Conservation (phyloP, 352 stramenopile species). For the Nothophytophthora sp. region DNA sequence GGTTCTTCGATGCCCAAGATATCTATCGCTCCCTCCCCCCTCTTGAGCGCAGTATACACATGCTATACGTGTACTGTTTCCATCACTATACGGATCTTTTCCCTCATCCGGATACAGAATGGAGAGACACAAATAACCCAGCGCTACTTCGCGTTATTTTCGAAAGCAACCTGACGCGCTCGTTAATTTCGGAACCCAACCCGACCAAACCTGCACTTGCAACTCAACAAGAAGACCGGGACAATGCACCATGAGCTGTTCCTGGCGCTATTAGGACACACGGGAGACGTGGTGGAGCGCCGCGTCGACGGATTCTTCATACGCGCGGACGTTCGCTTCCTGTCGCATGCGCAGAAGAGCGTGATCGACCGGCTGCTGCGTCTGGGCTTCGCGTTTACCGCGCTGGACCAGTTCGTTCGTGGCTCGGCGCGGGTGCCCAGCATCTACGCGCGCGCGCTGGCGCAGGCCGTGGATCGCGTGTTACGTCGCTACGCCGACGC, state of each 20-base stretch:
- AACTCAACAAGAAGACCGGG: no score
- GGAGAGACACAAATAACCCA: no score
- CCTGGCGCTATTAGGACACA: constrained; percentile 67
- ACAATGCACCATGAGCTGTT: constrained; percentile 88
- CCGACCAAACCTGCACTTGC: no score
- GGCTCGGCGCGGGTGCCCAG: constrained; percentile 27
- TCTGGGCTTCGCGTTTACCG: constrained; percentile 51
- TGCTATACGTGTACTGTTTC: no score
- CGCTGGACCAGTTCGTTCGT: constrained; percentile 51
- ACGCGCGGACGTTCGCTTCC: constrained; percentile 35
- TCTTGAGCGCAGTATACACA: no score
- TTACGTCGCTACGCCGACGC: constrained; percentile 55
- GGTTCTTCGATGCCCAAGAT: no score
- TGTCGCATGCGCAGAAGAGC: constrained; percentile 50
- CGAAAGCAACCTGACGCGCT: no score
- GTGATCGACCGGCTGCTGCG: constrained; percentile 58
- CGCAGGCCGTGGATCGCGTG: constrained; percentile 51
- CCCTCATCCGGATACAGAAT: no score
- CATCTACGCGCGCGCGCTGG: constrained; percentile 60
- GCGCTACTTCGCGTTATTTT: no score
- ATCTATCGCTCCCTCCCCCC: no score
- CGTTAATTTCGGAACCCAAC: constrained; percentile 3
- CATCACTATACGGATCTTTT: no score
- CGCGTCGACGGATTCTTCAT: constrained; percentile 65
- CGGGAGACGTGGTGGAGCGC: constrained; percentile 61